phyloP scores from a whole-genome alignment of 2,329 filamentous ascomycete species.

The Emericellopsis atlantica region DNA sequence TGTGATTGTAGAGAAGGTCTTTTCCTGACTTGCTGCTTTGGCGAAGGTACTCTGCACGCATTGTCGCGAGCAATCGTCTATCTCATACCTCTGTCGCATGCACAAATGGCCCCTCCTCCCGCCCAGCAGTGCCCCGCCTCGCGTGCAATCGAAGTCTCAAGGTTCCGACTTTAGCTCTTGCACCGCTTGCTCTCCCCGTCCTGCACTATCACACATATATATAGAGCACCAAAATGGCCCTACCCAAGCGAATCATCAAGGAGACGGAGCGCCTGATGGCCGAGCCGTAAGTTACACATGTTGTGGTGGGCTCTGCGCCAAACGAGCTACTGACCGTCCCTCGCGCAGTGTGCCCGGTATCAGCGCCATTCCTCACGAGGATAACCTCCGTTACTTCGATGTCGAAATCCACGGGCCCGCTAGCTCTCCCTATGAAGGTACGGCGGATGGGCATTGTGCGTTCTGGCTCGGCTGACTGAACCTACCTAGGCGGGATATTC shows the following conservation, averaged over 20 bases:
- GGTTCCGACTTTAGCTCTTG: too few relatives aligned
- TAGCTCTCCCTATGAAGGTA: constrained; percentile 91
- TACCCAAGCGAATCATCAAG: constrained; percentile 96
- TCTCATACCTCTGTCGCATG: too few relatives aligned
- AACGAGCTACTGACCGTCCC: not conserved
- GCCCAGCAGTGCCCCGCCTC: too few relatives aligned
- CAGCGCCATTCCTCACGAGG: constrained; percentile 88
- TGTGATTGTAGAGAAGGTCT: too few relatives aligned
- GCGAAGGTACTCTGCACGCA: too few relatives aligned
- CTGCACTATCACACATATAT: too few relatives aligned
- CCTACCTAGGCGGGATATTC: constrained; percentile 59
- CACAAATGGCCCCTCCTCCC: too few relatives aligned
- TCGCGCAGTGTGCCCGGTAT: constrained; percentile 76
- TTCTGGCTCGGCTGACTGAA: not conserved
- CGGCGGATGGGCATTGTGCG: constrained; percentile 8
- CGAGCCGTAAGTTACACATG: constrained; percentile 60
- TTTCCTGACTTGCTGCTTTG: too few relatives aligned
- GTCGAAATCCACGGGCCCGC: constrained; percentile 89
- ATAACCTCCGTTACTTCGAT: constrained; percentile 96
- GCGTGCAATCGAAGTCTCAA: too few relatives aligned
- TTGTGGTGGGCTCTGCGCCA: not conserved
- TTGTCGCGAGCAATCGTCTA: too few relatives aligned
- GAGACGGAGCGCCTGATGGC: constrained; percentile 96
- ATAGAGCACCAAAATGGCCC: constrained; percentile 37
- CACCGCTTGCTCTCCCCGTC: too few relatives aligned